These are phyloP conservation scores for Capsella rubella DNA, from an alignment of 441 rosid species.

Conservation along the genomic window DNA sequence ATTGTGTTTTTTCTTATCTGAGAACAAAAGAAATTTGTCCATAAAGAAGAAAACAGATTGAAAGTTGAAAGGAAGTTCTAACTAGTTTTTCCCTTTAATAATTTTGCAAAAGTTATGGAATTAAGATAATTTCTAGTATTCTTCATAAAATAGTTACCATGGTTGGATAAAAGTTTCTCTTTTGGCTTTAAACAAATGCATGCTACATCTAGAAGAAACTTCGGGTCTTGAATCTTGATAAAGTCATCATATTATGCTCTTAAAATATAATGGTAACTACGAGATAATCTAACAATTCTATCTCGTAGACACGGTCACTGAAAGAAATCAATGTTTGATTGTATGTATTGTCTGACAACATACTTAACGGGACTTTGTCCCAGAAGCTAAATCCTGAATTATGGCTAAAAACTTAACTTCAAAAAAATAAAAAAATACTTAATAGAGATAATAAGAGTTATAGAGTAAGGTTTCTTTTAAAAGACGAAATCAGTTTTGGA, in stretches of 20 bases:
- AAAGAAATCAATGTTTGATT: neutral
- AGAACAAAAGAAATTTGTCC: conserved; percentile 2
- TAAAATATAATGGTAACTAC: neutral
- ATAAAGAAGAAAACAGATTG: neutral
- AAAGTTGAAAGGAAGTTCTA: conserved; percentile 9
- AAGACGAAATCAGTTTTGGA: conserved; percentile 23
- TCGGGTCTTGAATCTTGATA: neutral
- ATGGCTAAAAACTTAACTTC: neutral
- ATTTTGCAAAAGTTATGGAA: too few species aligned
- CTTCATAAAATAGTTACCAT: neutral
- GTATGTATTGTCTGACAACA: neutral
- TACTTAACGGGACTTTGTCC: neutral
- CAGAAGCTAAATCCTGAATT: neutral
- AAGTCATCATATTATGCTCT: neutral
- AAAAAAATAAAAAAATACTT: too few species aligned
- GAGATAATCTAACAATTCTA: neutral
- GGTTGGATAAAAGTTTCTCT: neutral
- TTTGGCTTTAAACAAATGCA: neutral
- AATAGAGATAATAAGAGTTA: too few species aligned
- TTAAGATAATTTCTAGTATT: too few species aligned
- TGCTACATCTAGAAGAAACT: too few species aligned
- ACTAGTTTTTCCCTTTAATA: neutral
- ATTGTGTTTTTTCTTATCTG: conserved; percentile 8
- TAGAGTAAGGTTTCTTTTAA: neutral
- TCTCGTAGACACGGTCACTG: neutral